Evolutionary conservation across 768 basidiomycete genomes (phyloP), one percentile per base, ranked within the genome.

Genomic region (Kwoniella sp.): DNA sequence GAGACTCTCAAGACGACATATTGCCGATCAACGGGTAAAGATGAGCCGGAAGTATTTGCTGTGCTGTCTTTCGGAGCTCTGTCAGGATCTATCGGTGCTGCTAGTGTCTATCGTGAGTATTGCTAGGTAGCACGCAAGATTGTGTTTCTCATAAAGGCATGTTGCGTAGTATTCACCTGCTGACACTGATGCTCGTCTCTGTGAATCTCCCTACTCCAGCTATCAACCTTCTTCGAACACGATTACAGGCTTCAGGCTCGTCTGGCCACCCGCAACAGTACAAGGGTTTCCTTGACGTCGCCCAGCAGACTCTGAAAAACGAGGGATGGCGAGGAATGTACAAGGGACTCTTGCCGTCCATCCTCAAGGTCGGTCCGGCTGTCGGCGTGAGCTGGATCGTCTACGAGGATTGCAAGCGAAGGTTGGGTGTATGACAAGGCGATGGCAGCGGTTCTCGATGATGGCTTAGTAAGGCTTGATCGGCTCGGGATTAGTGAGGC

Each of bases 301-400:
- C 85, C 24, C 77, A 83, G 47, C 89, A 88, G 79, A 96, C 93
- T 25, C 88, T 89, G 80, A 83, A 85, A 60, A 85, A 85, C 24
- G 94, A 95, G 70, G 93, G 95, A 0, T 94, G 91, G 90, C 85
- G 89, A 71, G 94, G 94, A 1, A 91, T 97, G 80, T 98, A 98
- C 81, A 87, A 80, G 47, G 95, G 95, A 24, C 81, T 97, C 68
- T 85, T 92, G 62, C 94, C 94, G 50, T 93, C 91, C 24, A 83
- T 97, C 71, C 91, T 93, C 51, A 98, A 98, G 86, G 95, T 98
- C 63, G 88, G 96, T 49, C 95, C 95, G 55, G 89, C 93, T 3
- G 95, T 98, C 47, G 95, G 93, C 8, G 70, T 98, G 81, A 92
- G 92, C 64, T 96, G 96, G 81, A 87, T 96, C 44, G 94, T 96